phyloP scores from a whole-genome alignment of 2,329 filamentous ascomycete species.

The Colletotrichum sp. region DNA sequence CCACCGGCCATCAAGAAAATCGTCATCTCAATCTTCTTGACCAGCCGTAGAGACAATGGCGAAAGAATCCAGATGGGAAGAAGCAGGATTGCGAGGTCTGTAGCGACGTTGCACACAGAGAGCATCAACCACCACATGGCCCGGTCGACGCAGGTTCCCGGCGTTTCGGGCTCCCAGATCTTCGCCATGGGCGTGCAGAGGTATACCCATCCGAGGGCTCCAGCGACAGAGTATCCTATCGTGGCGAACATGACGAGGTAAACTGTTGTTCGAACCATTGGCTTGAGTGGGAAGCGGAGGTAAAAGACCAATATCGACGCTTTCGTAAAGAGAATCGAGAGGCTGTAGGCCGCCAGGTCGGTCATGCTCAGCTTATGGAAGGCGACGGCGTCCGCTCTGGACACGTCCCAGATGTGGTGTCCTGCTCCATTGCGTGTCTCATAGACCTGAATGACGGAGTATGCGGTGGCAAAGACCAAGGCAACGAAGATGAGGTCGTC shows the following conservation, averaged over 20 bases:
- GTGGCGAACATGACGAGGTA: constrained; percentile 19
- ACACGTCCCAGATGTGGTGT: constrained; percentile 14
- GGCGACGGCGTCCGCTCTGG: background rate
- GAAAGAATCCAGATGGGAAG: constrained; percentile 22
- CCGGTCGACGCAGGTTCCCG: constrained; percentile 13
- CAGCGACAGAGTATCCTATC: constrained; percentile 4
- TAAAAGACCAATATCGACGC: constrained; percentile 26
- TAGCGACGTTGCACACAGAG: constrained; percentile 19
- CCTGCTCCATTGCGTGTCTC: constrained; percentile 10
- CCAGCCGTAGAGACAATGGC: background rate
- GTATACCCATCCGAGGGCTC: constrained; percentile 5
- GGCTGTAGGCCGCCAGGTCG: constrained; percentile 21
- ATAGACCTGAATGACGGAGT: constrained; percentile 14
- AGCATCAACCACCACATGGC: constrained; percentile 20
- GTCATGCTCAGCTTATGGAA: constrained; percentile 19
- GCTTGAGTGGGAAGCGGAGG: constrained; percentile 22
- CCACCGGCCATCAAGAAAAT: constrained; percentile 20
- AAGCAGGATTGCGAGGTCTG: constrained; percentile 22
- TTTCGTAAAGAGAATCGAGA: constrained; percentile 25
- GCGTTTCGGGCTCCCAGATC: background rate
- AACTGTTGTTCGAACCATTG: background rate
- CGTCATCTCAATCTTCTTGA: constrained; percentile 20
- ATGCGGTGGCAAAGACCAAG: constrained; percentile 5
- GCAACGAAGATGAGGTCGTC: constrained; percentile 16
- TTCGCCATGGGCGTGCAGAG: constrained; percentile 17